Base-by-base conservation (phyloP, 495 filamentous ascomycete genomes). In the Parathielavia appendiculata region DNA sequence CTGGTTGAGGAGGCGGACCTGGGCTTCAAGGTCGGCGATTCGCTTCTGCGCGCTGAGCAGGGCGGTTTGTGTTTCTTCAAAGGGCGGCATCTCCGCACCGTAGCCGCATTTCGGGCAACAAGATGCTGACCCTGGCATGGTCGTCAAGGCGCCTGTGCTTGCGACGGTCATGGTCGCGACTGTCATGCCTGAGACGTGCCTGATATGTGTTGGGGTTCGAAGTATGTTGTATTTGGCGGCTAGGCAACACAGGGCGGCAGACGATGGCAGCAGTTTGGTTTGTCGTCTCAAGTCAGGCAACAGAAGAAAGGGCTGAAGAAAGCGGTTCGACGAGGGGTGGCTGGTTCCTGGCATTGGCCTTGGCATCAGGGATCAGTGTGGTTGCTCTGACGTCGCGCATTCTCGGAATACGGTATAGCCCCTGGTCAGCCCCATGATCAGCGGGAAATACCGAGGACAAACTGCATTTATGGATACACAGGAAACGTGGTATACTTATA, bases 1-100 rank as follows among this genome's bases (percentile, higher is more conserved):
- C 53, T 83, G 76, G 57, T 85, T 95, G 56, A 97, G 75, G 30
- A 81, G 74, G 10, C 74, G 75, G 13, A 96, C 82, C 68, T 97
- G 90, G 48, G 83, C 81, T 68, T 97, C 84, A 22, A 98, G 76
- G 64, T 96, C 92, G 57, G 81, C 72, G 61, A 97, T 92, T 46
- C 84, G 80, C 41, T 75, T 79, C 63, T 88, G 87, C 19, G 87
- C 82, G 39, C 82, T 72, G 50, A 74, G 65, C 4, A 69, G 76
- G 60, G 73, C 83, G 69, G 66, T 75, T 76, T 70, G 79, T 63
- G 63, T 76, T 67, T 76, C 81, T 67, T 66, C 67, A 65, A 60
- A 70, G 41, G 64, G 63, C 23, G 64, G 64, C 35, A 72, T 60
- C 32, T 60, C 51, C 32, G 69, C 50, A 53, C 88, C 53, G 35